Percentiles rank a stretch among this genome's conserved stretches.
Conservation (phyloP, 148 eudicot species). For the Camellia sinensis region DNA sequence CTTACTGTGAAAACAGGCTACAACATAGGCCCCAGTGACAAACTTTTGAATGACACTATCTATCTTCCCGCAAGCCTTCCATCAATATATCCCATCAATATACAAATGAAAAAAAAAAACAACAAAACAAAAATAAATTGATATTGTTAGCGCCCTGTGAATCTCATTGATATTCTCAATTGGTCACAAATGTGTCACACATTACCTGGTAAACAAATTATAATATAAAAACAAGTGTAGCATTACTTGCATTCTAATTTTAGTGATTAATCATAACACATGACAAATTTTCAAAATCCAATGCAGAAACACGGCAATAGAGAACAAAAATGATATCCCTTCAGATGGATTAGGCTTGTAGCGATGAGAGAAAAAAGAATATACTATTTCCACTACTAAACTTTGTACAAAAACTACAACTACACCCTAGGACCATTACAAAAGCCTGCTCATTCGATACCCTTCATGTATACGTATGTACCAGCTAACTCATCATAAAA, state of each 20-base stretch:
- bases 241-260: not conserved
- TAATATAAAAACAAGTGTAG: too few relatives aligned
- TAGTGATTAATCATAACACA: not conserved
- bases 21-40: too few relatives aligned
- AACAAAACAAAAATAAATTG: too few relatives aligned
- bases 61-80: too few relatives aligned
- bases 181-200: too few relatives aligned
- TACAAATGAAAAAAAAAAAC: too few relatives aligned
- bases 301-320: not conserved
- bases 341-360: not conserved
- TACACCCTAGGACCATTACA: not conserved
- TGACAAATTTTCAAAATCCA: not conserved
- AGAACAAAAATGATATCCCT: not conserved
- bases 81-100: too few relatives aligned
- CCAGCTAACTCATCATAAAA: not conserved
- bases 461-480: not conserved
- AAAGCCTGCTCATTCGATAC: constrained; percentile 10
- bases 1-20: too few relatives aligned
- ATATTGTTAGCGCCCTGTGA: too few relatives aligned
- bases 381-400: not conserved
- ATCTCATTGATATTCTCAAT: too few relatives aligned
- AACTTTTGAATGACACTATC: too few relatives aligned
- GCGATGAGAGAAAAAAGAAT: not conserved
- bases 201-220: too few relatives aligned
- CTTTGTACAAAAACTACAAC: constrained; percentile 2